Evolutionary conservation across 768 basidiomycete genomes (phyloP), one percentile per base, ranked within the genome.

Genomic region (Boletales sp.): DNA sequence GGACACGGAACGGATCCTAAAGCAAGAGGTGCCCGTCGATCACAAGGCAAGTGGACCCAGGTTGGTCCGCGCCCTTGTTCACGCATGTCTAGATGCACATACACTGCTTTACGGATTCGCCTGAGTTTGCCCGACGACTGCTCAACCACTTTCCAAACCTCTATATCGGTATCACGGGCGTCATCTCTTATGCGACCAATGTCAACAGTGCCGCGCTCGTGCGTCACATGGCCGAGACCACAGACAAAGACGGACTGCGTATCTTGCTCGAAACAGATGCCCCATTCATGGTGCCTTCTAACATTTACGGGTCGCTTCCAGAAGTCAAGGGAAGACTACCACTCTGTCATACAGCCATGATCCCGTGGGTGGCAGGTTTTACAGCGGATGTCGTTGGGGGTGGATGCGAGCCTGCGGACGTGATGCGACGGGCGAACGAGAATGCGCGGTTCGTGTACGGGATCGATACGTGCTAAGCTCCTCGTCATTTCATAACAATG

Each of bases 71-170:
- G 5, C 7, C 25, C 25, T 28, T 6, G 7, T 28, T 28, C 25
- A 28, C 25, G 25, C 7, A 28, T 28, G 25, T 28, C 7, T 28
- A 28, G 25, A 28, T 28, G 7, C 25, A 94, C 59, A 74, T 94
- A 5, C 92, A 94, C 56, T 94, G 91, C 62, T 94, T 88, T 66
- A 92, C 90, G 2, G 90, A 93, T 63, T 74, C 84, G 0, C 88
- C 88, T 1, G 82, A 73, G 17, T 85, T 92, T 56, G 91, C 85
- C 0, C 73, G 72, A 35, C 76, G 84, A 4, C 73, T 94, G 14
- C 72, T 93, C 1, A 80, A 78, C 13, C 34, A 34, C 34, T 34
- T 34, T 34, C 34, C 34, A 2, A 34, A 12, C 25, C 25, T 28
- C 25, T 28, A 28, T 28, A 34, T 34, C 34, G 34, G 34, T 12